These are phyloP conservation scores for Eremochloa ophiuroides DNA, from an alignment of 176 grass and related monocot genomes.

Conservation along the genomic window DNA sequence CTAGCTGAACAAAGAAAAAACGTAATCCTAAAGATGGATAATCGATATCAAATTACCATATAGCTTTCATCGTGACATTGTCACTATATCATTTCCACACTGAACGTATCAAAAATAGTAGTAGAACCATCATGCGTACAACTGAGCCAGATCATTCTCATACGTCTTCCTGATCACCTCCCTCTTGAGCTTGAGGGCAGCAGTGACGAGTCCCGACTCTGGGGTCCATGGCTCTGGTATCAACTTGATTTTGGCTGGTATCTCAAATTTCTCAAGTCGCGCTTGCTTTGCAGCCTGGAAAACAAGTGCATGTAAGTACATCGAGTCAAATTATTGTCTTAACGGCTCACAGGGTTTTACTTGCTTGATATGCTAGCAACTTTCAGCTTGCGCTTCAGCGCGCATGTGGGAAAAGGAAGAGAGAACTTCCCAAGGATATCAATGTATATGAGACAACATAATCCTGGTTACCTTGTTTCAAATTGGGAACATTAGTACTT, in stretches of 20 bases:
- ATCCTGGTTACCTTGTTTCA: not conserved
- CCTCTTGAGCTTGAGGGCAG: constrained; percentile 96
- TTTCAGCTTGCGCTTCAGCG: not conserved
- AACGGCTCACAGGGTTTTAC: not conserved
- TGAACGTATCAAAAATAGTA: not conserved
- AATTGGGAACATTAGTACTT: not conserved
- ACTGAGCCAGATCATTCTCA: constrained; percentile 43
- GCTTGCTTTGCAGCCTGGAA: constrained; percentile 67
- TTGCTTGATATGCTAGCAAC: constrained; percentile 1
- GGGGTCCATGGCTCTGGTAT: constrained; percentile 79
- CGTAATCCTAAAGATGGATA: not conserved
- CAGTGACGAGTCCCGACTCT: constrained; percentile 77
- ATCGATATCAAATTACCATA: not conserved
- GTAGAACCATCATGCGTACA: constrained; percentile 50
- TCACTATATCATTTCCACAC: constrained; percentile 8
- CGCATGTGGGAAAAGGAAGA: not conserved
- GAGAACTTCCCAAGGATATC: not conserved
- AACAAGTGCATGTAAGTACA: constrained; percentile 12
- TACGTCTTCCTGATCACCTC: constrained; percentile 74
- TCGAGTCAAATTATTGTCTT: not conserved
- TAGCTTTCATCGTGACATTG: not conserved
- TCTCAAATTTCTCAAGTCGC: constrained; percentile 84
- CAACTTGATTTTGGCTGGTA: constrained; percentile 74
- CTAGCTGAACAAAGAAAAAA: not conserved
- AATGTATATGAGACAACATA: not conserved